Evolutionary conservation across 495 filamentous ascomycete genomes (phyloP), one percentile per base, ranked within the genome.

Genomic region (Thozetella sp.): DNA sequence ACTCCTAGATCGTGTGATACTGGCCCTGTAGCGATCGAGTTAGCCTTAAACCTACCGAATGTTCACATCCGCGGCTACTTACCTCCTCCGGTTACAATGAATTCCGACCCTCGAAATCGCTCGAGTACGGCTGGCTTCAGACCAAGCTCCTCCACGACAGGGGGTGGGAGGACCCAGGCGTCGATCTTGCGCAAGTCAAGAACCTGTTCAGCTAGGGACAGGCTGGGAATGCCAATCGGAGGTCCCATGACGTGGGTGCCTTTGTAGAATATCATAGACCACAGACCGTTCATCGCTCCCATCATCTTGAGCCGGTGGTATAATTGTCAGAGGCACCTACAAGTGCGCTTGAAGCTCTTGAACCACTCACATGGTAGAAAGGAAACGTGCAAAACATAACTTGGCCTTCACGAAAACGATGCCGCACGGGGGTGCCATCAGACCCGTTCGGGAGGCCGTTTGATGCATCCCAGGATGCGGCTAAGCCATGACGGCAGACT

Each of bases 401-500:
- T 37, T 37, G 30, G 6, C 30, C 30, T 15, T 37, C 30, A 6
- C 30, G 30, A 15, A 6, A 6, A 71, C 50, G 10, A 65, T 53
- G 13, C 70, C 65, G 1, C 72, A 58, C 4, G 62, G 63, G 15
- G 52, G 25, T 37, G 2, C 25, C 40, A 15, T 64, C 70, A 0
- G 65, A 20, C 23, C 57, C 55, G 0, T 56, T 25, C 15, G 53
- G 54, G 0, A 54, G 1, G 25, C 23, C 3, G 2, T 48, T 56
- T 25, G 56, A 57, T 1, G 17, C 1, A 54, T 84, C 82, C 1
- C 70, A n/a, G 0, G 73, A 62, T 15, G 65, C 68, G 3, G 80
- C 24, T 34, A 72, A 72, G n/a, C 76, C 80, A 11, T 82, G 69
- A 2, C 63, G 77, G 22, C 76, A 57, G 19, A 67, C 54, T 1